Evolutionary conservation across 2,329 filamentous ascomycete genomes (phyloP).

Genomic region (Drechmeria coniospora): DNA sequence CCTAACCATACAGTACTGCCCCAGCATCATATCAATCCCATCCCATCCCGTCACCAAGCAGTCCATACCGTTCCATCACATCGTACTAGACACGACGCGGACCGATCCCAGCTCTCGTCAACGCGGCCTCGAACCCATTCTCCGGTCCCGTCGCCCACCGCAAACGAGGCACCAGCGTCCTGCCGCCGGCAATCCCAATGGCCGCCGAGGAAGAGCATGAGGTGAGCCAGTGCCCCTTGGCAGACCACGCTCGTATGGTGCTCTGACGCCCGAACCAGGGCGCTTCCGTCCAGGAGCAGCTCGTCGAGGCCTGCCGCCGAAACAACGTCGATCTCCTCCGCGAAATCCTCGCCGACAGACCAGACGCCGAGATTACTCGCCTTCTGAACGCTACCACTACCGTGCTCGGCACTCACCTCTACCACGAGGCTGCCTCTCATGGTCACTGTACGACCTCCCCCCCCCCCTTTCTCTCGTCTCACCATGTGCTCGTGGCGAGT

Average conservation of each 20-base stretch:
- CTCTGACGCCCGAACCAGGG: too few species aligned
- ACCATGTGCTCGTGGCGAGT: too few species aligned
- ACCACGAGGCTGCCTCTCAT: conserved; percentile 75
- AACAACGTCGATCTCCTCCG: conserved; percentile 80
- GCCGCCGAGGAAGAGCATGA: conserved; percentile 9
- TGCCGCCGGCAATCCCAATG: conserved; percentile 2
- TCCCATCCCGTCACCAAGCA: too few species aligned
- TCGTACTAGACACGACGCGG: too few species aligned
- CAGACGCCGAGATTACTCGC: conserved; percentile 50
- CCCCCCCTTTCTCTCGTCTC: conserved; percentile 1
- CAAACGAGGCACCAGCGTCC: too few species aligned
- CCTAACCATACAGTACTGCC: too few species aligned
- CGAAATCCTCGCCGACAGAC: conserved; percentile 51
- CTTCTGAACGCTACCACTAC: conserved; percentile 79
- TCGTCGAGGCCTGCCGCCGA: conserved; percentile 83
- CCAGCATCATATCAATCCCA: too few species aligned
- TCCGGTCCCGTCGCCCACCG: too few species aligned
- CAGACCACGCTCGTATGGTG: neutral
- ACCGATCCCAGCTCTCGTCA: too few species aligned
- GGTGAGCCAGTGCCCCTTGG: neutral
- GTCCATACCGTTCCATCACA: too few species aligned
- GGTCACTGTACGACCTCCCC: conserved; percentile 61
- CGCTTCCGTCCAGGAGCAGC: conserved; percentile 67
- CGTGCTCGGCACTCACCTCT: conserved; percentile 71
- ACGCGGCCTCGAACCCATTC: too few species aligned